Evolutionary conservation across 1,284 basidiomycete species (phyloP).

Genomic region (Calocybe gambosa): DNA sequence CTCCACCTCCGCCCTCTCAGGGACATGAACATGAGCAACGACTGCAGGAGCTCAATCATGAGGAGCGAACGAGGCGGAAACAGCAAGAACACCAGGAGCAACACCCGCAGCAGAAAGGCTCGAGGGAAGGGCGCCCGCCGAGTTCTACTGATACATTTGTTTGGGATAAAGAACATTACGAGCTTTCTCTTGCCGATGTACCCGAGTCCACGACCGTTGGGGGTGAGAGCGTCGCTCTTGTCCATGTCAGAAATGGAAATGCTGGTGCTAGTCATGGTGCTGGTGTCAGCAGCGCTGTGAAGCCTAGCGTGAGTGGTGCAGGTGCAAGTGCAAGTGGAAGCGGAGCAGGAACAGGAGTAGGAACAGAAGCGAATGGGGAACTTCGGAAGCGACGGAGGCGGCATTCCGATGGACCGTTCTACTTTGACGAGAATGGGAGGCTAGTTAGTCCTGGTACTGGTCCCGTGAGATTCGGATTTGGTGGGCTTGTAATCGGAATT

Average conservation of each 20-base stretch:
- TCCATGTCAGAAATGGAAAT: neutral
- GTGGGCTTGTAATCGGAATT: neutral
- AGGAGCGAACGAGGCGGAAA: too few species aligned
- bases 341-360: neutral
- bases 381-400: constrained; percentile 5
- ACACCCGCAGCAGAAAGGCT: constrained; percentile 3
- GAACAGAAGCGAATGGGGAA: neutral
- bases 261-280: neutral
- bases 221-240: neutral
- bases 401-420: constrained; percentile 10
- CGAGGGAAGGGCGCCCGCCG: constrained; percentile 14
- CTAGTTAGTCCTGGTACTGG: constrained; percentile 2
- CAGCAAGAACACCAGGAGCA: too few species aligned
- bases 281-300: neutral
- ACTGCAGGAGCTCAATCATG: too few species aligned
- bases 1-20: constrained; percentile 9
- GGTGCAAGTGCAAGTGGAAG: neutral
- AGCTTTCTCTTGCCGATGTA: neutral
- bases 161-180: constrained; percentile 18
- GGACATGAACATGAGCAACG: constrained; percentile 6
- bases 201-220: neutral
- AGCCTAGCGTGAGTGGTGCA: neutral
- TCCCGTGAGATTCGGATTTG: neutral
- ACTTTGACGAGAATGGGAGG: constrained; percentile 4
- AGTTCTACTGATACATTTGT: constrained; percentile 23